phyloP scores from a whole-genome alignment of 2,329 filamentous ascomycete genomes.

The Ophiognomonia clavigignenti-juglandacearum region DNA sequence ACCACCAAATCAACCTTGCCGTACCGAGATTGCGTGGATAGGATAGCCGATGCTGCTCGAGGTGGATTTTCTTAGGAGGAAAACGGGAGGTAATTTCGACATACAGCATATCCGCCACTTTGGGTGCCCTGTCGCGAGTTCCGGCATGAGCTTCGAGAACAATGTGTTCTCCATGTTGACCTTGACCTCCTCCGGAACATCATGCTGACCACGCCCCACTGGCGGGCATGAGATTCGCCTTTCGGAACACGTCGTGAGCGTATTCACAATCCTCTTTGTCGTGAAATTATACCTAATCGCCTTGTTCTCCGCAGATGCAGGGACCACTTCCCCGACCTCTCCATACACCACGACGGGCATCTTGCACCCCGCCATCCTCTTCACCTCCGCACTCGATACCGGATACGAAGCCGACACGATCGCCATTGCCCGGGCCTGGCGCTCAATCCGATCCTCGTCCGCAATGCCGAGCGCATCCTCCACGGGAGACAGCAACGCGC shows the following conservation, averaged over 20 bases:
- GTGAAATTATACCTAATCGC: constrained; percentile 3
- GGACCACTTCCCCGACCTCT: background rate
- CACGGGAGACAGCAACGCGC: background rate
- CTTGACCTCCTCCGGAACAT: background rate
- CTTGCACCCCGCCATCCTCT: background rate
- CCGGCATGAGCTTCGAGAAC: constrained; percentile 1
- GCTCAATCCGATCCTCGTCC: constrained; percentile 5
- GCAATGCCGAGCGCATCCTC: background rate
- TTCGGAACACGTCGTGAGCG: background rate
- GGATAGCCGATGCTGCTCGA: background rate
- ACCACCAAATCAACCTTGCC: too few species aligned
- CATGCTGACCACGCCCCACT: background rate
- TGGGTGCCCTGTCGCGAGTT: background rate
- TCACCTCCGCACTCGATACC: background rate
- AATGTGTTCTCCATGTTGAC: background rate
- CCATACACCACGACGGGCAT: constrained; percentile 4
- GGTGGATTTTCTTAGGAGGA: background rate
- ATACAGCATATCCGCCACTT: constrained; percentile 3
- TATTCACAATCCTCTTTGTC: background rate
- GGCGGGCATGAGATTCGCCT: background rate
- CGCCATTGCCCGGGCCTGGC: constrained; percentile 3
- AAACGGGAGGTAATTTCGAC: too few species aligned
- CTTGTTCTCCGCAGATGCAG: background rate
- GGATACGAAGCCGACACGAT: constrained; percentile 7
- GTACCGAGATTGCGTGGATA: background rate